phyloP scores from a whole-genome alignment of 2,329 filamentous ascomycete species.

The Colletotrichum aenigma region DNA sequence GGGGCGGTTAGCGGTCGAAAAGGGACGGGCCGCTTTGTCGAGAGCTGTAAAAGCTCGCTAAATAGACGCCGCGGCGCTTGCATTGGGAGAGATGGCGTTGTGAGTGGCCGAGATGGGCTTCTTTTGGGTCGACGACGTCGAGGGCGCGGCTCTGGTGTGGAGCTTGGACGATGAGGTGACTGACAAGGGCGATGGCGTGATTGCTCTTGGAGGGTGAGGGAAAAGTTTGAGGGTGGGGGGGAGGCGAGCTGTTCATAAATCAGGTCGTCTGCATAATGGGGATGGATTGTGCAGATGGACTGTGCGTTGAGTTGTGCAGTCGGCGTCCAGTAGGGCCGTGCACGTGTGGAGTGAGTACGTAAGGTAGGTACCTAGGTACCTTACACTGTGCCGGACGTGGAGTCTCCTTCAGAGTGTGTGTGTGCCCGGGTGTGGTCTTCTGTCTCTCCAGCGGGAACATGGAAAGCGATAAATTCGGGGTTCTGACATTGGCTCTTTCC shows the following conservation, averaged over 20 bases:
- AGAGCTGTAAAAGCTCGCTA: slow-evolving; percentile 19
- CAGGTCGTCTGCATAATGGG: not conserved
- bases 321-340: not conserved
- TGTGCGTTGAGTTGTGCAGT: not conserved
- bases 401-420: not conserved
- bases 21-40: slow-evolving; percentile 12
- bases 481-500: not conserved
- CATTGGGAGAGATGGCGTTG: slow-evolving; percentile 1
- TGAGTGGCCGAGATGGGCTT: slow-evolving; percentile 15
- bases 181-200: slow-evolving; percentile 21
- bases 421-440: not conserved
- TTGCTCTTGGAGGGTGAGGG: slow-evolving; percentile 1
- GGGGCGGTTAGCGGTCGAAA: not conserved
- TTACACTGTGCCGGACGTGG: not conserved
- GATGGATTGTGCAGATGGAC: not conserved
- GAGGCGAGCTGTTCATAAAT: not conserved
- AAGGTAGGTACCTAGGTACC: not conserved
- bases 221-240: not conserved
- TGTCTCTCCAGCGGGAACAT: not conserved
- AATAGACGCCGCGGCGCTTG: slow-evolving; percentile 18
- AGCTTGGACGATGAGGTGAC: slow-evolving; percentile 20
- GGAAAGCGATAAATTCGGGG: not conserved
- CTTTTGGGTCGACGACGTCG: slow-evolving; percentile 16
- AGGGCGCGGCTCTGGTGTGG: slow-evolving; percentile 20
- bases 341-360: not conserved